These are phyloP conservation scores for Talaromyces liani DNA, from an alignment of 495 filamentous ascomycete genomes.

Conservation along the genomic window DNA sequence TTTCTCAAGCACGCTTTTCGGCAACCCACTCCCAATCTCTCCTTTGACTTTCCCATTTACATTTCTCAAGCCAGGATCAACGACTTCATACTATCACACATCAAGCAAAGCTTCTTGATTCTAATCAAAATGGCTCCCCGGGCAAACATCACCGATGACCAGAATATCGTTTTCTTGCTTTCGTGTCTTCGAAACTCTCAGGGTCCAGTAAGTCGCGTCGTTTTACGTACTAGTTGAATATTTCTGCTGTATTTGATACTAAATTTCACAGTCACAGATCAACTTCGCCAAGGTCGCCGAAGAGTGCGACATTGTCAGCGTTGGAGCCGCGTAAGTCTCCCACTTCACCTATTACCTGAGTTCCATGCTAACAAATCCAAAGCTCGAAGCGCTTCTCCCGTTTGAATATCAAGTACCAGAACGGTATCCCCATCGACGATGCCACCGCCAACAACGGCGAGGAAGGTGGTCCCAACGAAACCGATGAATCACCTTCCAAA, in stretches of 20 bases:
- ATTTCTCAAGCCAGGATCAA: neutral
- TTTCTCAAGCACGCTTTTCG: too few relatives aligned
- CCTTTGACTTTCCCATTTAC: neutral
- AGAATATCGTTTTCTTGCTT: conserved; percentile 57
- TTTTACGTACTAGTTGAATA: too few relatives aligned
- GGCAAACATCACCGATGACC: conserved; percentile 31
- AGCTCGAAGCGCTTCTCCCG: neutral
- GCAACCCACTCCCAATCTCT: too few relatives aligned
- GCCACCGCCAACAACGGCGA: neutral
- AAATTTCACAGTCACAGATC: conserved; percentile 31
- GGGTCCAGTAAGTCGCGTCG: conserved; percentile 45
- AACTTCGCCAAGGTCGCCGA: conserved; percentile 56
- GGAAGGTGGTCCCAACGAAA: neutral
- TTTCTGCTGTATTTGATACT: neutral
- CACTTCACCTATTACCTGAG: neutral
- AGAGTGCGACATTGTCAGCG: conserved; percentile 53
- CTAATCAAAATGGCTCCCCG: conserved; percentile 15
- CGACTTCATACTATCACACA: neutral
- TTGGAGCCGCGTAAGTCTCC: conserved; percentile 60
- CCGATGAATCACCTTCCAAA: neutral
- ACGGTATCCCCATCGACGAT: neutral
- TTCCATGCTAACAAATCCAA: neutral
- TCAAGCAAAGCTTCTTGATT: neutral
- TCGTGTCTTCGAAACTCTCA: conserved; percentile 53
- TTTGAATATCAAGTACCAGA: neutral